Evolutionary conservation across 2,329 filamentous ascomycete genomes (phyloP).

Genomic region (Nemania sp.): DNA sequence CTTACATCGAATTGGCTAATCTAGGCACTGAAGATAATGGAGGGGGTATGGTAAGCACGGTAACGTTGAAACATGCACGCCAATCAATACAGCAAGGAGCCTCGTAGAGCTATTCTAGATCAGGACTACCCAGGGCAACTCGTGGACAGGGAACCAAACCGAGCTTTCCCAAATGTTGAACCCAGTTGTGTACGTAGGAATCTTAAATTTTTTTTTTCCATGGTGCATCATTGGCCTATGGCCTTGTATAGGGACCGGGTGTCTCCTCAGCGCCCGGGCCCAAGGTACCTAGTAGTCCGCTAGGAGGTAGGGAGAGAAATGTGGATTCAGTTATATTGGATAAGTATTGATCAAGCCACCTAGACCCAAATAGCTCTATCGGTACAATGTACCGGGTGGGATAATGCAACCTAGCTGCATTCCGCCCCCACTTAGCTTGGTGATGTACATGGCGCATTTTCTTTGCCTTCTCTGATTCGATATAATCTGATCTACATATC

Average conservation of each 20-base stretch:
- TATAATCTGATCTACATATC: conserved; percentile 16
- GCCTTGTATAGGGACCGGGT: conserved; percentile 6
- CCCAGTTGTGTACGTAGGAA: conserved; percentile 37
- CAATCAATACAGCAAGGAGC: conserved; percentile 13
- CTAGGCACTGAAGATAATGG: not conserved
- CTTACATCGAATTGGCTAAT: not conserved
- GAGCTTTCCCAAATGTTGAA: conserved; percentile 53
- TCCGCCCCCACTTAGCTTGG: conserved; percentile 11
- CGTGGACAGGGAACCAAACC: conserved; percentile 34
- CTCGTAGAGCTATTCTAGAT: not conserved
- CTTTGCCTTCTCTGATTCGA: conserved; percentile 41
- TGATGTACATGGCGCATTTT: conserved; percentile 20
- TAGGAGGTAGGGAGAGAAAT: not conserved
- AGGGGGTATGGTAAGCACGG: not conserved
- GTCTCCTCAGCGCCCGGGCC: conserved; percentile 19
- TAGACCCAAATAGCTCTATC: conserved; percentile 15
- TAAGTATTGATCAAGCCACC: not conserved
- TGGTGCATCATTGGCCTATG: conserved; percentile 24
- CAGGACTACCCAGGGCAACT: conserved; percentile 17
- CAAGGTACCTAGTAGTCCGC: not conserved
- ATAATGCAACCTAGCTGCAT: conserved; percentile 19
- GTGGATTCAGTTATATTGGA: not conserved
- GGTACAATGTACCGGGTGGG: conserved; percentile 14
- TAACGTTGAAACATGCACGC: conserved; percentile 3
- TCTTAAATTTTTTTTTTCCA: conserved; percentile 29